Evolutionary conservation across 176 grass and related monocot species (phyloP), one percentile per base, ranked within the genome.

Genomic region (Saccharum spontaneum): DNA sequence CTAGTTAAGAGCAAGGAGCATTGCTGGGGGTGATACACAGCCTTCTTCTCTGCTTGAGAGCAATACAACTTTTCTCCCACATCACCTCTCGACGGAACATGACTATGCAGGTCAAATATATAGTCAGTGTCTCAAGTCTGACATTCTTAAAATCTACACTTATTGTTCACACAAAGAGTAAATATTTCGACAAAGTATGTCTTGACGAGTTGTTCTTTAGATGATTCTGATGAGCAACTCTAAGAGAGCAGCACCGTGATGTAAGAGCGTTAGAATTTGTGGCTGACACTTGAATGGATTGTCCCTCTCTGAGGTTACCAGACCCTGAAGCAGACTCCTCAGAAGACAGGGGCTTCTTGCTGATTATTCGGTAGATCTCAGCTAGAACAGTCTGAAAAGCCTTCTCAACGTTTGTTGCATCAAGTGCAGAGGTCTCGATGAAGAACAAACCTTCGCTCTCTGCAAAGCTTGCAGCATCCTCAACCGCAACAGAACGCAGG

Each of bases 331-430:
- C 78, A 23, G 62, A n/a, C 8, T 52, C 28, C 18, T 34, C 62
- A 0, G 71, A 81, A 54, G 88, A 66, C 52, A 78, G 62, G 23
- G 73, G 59, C 78, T 90, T 90, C 63, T 86, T 90, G 57, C 79
- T 90, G 40, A 90, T 85, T 30, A 70, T 68, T 40, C 83, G 41
- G 52, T 90, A 90, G 34, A 90, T 85, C 71, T 86, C 78, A 0
- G 62, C 73, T 18, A 90, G 83, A 22, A 90, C 74, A 7, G 84
- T 84, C 28, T 67, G 78, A 5, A 90, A 90, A 15, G 88, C 88
- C 71, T 71, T 66, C 83, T 90, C 88, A 0, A 90, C 83, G 11
- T 90, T 90, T 24, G 73, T 90, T 15, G 88, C 79, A 16, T 90
- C 88, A 6, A 90, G 64, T 0, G 83, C 83, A 24, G 88, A 90